These are phyloP conservation scores for Mycena vulgaris DNA, from an alignment of 768 basidiomycete species.

Conservation along the genomic window DNA sequence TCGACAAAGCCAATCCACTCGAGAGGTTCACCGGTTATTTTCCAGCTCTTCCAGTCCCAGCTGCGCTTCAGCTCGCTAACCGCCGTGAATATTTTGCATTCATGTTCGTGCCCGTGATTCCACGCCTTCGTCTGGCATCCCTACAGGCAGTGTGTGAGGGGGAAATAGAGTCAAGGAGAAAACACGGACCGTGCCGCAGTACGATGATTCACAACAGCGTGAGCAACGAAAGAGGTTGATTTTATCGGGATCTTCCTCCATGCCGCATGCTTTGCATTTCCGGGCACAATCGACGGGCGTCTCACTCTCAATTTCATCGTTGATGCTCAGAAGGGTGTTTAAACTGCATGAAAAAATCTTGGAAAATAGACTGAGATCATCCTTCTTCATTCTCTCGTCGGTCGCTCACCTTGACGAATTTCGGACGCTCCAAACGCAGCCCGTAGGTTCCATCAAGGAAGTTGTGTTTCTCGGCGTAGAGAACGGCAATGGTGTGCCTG, in stretches of 20 bases:
- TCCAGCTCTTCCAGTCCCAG: conserved; percentile 28
- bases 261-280: conserved; percentile 35
- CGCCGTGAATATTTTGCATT: conserved; percentile 35
- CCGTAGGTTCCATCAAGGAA: conserved; percentile 17
- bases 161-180: neutral
- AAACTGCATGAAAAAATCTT: conserved; percentile 37
- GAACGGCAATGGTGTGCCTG: conserved; percentile 31
- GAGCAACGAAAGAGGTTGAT: conserved; percentile 30
- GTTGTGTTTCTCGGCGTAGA: conserved; percentile 33
- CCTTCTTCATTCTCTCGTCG: neutral
- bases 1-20: conserved; percentile 32
- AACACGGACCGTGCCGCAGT: conserved; percentile 31
- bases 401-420: conserved; percentile 35
- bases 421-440: conserved; percentile 29
- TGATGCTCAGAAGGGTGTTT: conserved; percentile 34
- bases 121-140: conserved; percentile 37
- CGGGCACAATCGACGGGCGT: conserved; percentile 12
- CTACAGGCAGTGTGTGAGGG: neutral
- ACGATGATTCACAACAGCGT: conserved; percentile 26
- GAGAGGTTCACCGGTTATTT: neutral
- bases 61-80: conserved; percentile 33
- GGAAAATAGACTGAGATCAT: neutral
- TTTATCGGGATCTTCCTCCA: conserved; percentile 21
- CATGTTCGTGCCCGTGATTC: conserved; percentile 36
- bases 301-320: conserved; percentile 35